Base-by-base conservation (phyloP, 202 grass and related monocot species). In the Panicum virgatum region DNA sequence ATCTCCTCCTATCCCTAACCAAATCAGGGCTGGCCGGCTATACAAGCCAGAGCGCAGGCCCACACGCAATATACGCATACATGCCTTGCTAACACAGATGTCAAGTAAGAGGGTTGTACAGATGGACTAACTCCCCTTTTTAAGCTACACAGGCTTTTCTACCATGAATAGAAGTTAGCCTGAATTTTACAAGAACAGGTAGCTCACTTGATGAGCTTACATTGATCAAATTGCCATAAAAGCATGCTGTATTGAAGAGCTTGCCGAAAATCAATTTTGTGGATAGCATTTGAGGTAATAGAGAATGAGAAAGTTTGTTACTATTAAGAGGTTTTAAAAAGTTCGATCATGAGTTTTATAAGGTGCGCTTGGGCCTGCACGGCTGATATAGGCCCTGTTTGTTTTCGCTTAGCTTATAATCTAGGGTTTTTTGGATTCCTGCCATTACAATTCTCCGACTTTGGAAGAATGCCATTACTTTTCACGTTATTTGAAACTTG, bases 291-390 rank as follows among this genome's bases (percentile, higher is more conserved):
- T n/a, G 38, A 59, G 72, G 48, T 58, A 75, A 59, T 7, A 77
- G 64, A 60, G 12, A 39, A 52, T 12, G 1, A 76, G 42, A 69
- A 23, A 72, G 2, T 66, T 73, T 12, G 26, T 14, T 70, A 45
- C 5, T 0, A 37, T 29, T 67, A 39, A 32, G 6, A 77, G 70
- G 0, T 47, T 27, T 42, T 57, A 16, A 52, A 52, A 74, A 36
- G 14, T 74, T 80, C 30, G 20, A 72, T 74, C 61, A 20, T 79
- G 39, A 83, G 10, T 13, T 60, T 23, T 48, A 79, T 42, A 78
- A 66, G 60, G 60, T 46, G n/a, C 52, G 16, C 70, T 19, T 22
- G 22, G 53, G 23, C 22, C 25, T 79, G 59, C n/a, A 60, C 66
- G 2, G 23, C 23, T 27, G 32, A 34, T 34, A 34, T 34, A n/a